Conservation (phyloP, 2,329 filamentous ascomycete genomes). For the Moelleriella libera region DNA sequence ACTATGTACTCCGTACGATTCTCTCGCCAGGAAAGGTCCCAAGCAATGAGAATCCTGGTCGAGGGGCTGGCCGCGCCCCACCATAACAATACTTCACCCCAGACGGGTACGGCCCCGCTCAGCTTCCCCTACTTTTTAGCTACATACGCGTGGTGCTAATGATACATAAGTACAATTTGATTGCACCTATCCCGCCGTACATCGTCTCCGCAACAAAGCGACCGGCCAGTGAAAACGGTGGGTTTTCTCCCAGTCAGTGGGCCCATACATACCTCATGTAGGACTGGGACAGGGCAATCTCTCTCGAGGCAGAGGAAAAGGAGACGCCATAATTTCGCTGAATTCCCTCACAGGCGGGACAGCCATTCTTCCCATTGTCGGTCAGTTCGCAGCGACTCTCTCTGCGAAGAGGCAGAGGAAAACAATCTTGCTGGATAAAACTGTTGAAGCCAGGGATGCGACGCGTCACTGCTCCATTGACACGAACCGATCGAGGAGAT, state of each 20-base stretch:
- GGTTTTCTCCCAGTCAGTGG: not conserved
- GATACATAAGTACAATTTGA: no score
- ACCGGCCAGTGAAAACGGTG: not conserved
- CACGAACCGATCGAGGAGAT: not conserved
- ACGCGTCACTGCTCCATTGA: no score
- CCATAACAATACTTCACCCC: not conserved
- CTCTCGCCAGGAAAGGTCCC: no score
- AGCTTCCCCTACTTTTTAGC: not conserved
- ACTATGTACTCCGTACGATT: no score
- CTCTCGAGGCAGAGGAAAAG: slow-evolving; percentile 7
- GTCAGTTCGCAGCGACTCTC: not conserved
- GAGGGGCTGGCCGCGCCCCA: not conserved
- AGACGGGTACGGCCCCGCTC: slow-evolving; percentile 2
- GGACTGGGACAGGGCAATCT: slow-evolving; percentile 13
- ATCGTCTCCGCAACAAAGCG: not conserved
- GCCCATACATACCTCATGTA: no score
- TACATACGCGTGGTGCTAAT: not conserved
- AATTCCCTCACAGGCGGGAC: slow-evolving; percentile 6
- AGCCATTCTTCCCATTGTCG: not conserved
- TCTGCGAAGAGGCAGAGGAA: no score
- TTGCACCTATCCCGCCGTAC: not conserved
- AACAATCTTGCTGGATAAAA: no score
- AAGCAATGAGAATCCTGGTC: no score
- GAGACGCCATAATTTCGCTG: slow-evolving; percentile 11
- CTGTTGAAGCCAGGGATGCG: no score